Evolutionary conservation across 176 grass and related monocot genomes (phyloP), one percentile per base, ranked within the genome.

Genomic region (Oryza glumipatula): DNA sequence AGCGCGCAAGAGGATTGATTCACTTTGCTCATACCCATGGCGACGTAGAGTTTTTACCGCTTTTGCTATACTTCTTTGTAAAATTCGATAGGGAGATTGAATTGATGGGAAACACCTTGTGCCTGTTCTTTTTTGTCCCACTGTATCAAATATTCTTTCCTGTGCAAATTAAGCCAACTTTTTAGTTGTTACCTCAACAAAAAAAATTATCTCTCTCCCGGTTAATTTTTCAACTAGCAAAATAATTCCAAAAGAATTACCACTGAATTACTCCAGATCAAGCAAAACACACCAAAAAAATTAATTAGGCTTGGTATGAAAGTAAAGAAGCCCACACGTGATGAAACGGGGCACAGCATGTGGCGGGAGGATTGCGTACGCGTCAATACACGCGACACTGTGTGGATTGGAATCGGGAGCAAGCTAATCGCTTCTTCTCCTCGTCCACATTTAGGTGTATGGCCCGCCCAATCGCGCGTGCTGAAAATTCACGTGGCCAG

Each of bases 31-130:
- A 1, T 16, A 44, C 30, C 51, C 14, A 58, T 4, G 30, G 52
- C 52, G 65, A 8, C 75, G 87, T 80, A 80, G 82, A 76, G 61
- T 28, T 68, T 68, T 7, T 13, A 61, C 26, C 38, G 36, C 30
- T 32, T 32, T 15, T 19, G 16, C 16, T 73, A 13, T 47, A 46
- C 56, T 74, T 74, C 65, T 79, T 13, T 39, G 26, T 68, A 21
- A 78, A 75, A 61, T 70, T 69, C 71, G 36, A 76, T 70, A 73
- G 7, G 16, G 1, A 82, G 64, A 76, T 70, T 13, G 35, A 48
- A 76, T 70, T 54, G 15, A 54, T 54, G 16, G 64, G 17, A 60
- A 56, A 72, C 5, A 15, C 30, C 5, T 19, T 38, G 23, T 74
- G 41, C 60, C 47, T 9, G 70, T 61, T 58, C 30, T 32, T 32